Evolutionary conservation across 495 filamentous ascomycete species (phyloP).

Genomic region (Penicillium egyptiacum): DNA sequence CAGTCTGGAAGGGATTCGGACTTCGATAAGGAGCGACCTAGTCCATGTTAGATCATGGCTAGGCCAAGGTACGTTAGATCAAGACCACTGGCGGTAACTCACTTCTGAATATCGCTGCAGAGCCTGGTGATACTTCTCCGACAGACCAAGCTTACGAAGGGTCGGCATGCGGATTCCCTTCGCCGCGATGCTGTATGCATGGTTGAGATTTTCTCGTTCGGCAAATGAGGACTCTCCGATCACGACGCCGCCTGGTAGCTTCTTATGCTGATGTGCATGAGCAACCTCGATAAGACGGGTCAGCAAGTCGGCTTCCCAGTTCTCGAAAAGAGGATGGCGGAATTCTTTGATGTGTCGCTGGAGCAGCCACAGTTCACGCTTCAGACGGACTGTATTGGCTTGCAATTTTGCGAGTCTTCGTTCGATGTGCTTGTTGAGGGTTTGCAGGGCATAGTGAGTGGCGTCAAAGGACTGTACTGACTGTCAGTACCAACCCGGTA

Average conservation of each 20-base stretch:
- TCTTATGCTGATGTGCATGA: conserved; percentile 27
- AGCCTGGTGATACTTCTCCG: conserved; percentile 26
- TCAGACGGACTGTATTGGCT: conserved; percentile 23
- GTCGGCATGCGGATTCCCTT: conserved; percentile 26
- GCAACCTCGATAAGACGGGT: conserved; percentile 43
- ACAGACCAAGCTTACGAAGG: conserved; percentile 31
- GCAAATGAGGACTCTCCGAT: conserved; percentile 17
- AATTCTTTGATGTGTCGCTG: conserved; percentile 32
- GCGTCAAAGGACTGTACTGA: conserved; percentile 6
- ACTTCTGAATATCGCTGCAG: conserved; percentile 39
- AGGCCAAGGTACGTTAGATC: not conserved
- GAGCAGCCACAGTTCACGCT: conserved; percentile 31
- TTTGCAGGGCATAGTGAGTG: conserved; percentile 23
- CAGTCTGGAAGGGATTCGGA: conserved; percentile 33
- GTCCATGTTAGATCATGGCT: conserved; percentile 14
- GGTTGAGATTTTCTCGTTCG: conserved; percentile 25
- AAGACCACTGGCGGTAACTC: conserved; percentile 5
- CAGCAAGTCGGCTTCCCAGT: conserved; percentile 42
- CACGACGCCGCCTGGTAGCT: conserved; percentile 24
- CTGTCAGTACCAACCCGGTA: not conserved
- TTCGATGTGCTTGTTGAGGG: conserved; percentile 27
- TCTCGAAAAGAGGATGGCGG: conserved; percentile 31
- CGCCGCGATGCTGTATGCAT: conserved; percentile 31
- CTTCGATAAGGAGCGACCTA: conserved; percentile 40
- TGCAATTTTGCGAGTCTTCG: conserved; percentile 24